Base-by-base conservation (phyloP, 148 eudicot species). In the Diospyros lotus region DNA sequence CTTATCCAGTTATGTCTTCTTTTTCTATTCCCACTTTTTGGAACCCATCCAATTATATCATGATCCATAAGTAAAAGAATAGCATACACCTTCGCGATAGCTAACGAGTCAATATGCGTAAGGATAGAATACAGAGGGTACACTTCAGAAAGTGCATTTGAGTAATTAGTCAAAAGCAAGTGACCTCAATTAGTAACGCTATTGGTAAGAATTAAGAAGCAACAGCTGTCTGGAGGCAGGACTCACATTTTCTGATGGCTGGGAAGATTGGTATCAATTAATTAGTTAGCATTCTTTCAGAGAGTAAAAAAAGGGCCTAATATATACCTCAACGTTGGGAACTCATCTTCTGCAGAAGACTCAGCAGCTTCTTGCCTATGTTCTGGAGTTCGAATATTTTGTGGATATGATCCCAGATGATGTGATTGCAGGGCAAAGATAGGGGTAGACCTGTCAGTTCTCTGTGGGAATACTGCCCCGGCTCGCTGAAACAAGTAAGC, bases 381-480 rank as follows among this genome's bases (percentile, higher is more conserved):
- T 76, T 87, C 94, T 45, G 87, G 60, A 75, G 76, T 86, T 18
- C 85, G 91, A 75, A 90, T 64, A 86, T 90, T 88, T 75, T 75
- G 88, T 73, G 96, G 91, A 78, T 87, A 85, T 56, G 92, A 89
- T 69, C 96, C 68, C 53, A 95, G 70, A 53, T 97, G 97, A 9
- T 92, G 98, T 45, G 98, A 85, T 83, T 95, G 96, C 39, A 90
- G 97, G 14, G 98, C 90, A 79, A 95, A 84, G 42, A 92, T 90
- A 64, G 97, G 98, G 76, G 98, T 91, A 75, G 88, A 66, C 17
- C 88, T 88, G 77, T 92, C 97, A 71, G 90, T 56, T 85, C 85
- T 90, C 76, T 84, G 93, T 56, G 97, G 98, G 69, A 95, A 95
- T 79, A 92, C 94, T 71, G 94, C 97, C 80, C 98, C 97, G 75